Evolutionary conservation across 108 stramenopile species (phyloP).

Genomic region (Skeletonema grethae): DNA sequence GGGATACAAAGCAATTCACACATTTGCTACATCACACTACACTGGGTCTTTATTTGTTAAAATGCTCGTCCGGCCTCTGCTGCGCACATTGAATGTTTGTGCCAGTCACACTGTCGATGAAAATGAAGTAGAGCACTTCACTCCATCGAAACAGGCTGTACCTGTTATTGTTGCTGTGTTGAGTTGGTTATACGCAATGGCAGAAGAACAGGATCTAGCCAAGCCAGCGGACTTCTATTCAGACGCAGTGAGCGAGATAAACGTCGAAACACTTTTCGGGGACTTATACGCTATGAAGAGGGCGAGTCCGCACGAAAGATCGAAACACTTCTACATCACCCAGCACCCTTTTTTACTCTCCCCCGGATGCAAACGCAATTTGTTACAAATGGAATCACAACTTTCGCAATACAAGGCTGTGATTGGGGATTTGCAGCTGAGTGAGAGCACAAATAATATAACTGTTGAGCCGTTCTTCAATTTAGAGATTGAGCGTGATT

Average conservation of each 20-base stretch:
- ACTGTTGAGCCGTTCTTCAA: conserved; percentile 65
- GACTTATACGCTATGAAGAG: conserved; percentile 57
- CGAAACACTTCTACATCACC: conserved; percentile 59
- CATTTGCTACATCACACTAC: conserved; percentile 58
- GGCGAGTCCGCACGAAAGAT: conserved; percentile 43
- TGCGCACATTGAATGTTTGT: conserved; percentile 56
- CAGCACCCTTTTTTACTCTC: conserved; percentile 68
- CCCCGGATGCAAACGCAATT: conserved; percentile 61
- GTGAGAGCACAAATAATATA: conserved; percentile 32
- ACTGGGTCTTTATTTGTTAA: conserved; percentile 51
- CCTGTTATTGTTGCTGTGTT: conserved; percentile 69
- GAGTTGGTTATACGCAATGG: conserved; percentile 62
- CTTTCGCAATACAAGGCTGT: conserved; percentile 68
- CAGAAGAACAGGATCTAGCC: conserved; percentile 51
- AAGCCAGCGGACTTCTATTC: conserved; percentile 64
- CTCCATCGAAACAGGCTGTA: conserved; percentile 43
- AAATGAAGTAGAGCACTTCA: conserved; percentile 44
- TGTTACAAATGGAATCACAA: conserved; percentile 72
- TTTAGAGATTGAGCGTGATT: conserved; percentile 72
- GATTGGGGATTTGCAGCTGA: conserved; percentile 36
- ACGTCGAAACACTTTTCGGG: conserved; percentile 60
- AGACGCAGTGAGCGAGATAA: conserved; percentile 53
- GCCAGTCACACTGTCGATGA: conserved; percentile 43
- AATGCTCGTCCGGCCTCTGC: conserved; percentile 65
- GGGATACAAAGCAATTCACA: conserved; percentile 59